Conservation (phyloP, 805 yeast genomes). For the Wickerhamomyces alni region DNA sequence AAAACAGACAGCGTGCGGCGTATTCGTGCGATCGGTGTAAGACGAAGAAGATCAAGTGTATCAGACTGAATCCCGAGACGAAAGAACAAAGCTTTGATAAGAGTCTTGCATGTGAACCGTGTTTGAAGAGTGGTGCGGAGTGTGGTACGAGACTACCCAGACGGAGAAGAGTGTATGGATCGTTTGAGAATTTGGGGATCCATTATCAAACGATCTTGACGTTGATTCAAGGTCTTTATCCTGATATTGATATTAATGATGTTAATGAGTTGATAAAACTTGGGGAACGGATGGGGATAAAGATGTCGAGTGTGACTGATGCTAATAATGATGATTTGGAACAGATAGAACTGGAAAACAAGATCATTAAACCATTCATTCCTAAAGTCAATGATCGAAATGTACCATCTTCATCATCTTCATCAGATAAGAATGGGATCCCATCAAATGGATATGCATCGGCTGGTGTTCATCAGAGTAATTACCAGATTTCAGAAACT, state of each 20-base stretch:
- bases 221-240: conserved; percentile 35
- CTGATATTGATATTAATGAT: conserved; percentile 37
- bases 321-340: conserved; percentile 7
- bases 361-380: conserved; percentile 16
- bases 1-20: conserved; percentile 34
- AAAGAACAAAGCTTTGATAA: conserved; percentile 24
- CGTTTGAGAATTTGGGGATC: conserved; percentile 35
- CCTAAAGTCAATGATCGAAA: conserved; percentile 8
- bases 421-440: not conserved
- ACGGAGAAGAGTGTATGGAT: conserved; percentile 35
- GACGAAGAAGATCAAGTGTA: conserved; percentile 26
- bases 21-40: conserved; percentile 43
- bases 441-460: not conserved
- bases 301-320: conserved; percentile 7
- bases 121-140: conserved; percentile 30
- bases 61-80: not conserved
- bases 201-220: conserved; percentile 37
- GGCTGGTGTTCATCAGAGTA: not conserved
- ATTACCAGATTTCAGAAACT: conserved; percentile 18
- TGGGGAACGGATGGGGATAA: conserved; percentile 17
- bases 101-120: conserved; percentile 33
- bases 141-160: conserved; percentile 38
- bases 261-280: conserved; percentile 34
- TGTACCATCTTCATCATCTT: not conserved
- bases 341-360: conserved; percentile 15